Evolutionary conservation across 164 flowering plant genomes (phyloP).

Genomic region (Piper betle): DNA sequence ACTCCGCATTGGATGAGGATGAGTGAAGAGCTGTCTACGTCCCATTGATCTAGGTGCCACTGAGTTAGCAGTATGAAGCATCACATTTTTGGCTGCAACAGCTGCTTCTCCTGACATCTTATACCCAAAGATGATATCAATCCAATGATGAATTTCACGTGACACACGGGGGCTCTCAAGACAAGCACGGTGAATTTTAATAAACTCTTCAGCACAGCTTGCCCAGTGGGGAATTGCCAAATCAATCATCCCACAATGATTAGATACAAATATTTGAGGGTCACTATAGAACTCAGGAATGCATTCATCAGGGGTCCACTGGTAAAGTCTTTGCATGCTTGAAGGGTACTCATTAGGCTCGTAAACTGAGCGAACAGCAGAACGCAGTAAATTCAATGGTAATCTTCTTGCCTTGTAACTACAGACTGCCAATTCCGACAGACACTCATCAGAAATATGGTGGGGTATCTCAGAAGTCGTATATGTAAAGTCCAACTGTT

Average conservation of each 20-base stretch:
- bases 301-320: slow-evolving; percentile 99
- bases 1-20: slow-evolving; percentile 70
- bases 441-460: slow-evolving; percentile 97
- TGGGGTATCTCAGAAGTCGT: slow-evolving; percentile 89
- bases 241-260: slow-evolving; percentile 80
- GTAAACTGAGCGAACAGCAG: slow-evolving; percentile 90
- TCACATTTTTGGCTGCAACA: slow-evolving; percentile 81
- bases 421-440: slow-evolving; percentile 96
- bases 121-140: slow-evolving; percentile 90
- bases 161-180: slow-evolving; percentile 80
- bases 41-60: slow-evolving; percentile 57
- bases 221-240: slow-evolving; percentile 90
- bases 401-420: slow-evolving; percentile 97
- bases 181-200: slow-evolving; percentile 79
- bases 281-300: slow-evolving; percentile 94
- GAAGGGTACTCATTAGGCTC: slow-evolving; percentile 99
- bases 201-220: slow-evolving; percentile 63
- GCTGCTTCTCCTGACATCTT: slow-evolving; percentile 92
- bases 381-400: slow-evolving; percentile 71
- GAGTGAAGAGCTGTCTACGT: slow-evolving; percentile 80
- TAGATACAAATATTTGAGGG: slow-evolving; percentile 60
- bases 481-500: slow-evolving; percentile 94
- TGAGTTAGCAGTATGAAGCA: slow-evolving; percentile 63
- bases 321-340: slow-evolving; percentile 89
- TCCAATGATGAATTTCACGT: slow-evolving; percentile 73